Evolutionary conservation across 2,329 filamentous ascomycete species (phyloP).

Genomic region (Byssothecium circinans): DNA sequence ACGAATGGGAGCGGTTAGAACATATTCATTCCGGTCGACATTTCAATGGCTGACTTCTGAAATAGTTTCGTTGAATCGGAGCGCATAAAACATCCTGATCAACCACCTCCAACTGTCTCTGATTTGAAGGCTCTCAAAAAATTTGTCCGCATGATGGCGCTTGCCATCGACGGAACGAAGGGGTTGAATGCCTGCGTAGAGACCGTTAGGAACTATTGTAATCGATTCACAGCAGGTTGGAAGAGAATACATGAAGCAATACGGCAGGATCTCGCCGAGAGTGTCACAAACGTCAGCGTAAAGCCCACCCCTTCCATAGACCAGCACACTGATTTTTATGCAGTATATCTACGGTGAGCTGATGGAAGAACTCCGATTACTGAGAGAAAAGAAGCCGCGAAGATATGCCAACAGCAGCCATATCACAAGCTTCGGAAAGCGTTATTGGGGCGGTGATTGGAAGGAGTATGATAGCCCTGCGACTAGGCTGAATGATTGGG

Average conservation of each 20-base stretch:
- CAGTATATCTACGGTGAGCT: constrained; percentile 9
- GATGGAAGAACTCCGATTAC: constrained; percentile 6
- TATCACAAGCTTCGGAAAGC: constrained; percentile 5
- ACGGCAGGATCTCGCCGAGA: constrained; percentile 11
- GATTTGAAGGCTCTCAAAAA: constrained; percentile 9
- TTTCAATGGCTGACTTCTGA: too few relatives aligned
- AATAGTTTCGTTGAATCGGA: background rate
- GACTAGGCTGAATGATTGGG: constrained; percentile 15
- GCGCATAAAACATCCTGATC: constrained; percentile 2
- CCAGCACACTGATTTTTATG: background rate
- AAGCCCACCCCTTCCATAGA: background rate
- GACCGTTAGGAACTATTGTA: constrained; percentile 18
- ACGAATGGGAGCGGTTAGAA: constrained; percentile 5
- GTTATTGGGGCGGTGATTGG: constrained; percentile 7
- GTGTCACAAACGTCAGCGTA: constrained; percentile 6
- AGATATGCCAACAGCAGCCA: constrained; percentile 8
- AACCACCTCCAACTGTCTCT: constrained; percentile 5
- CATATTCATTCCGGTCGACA: constrained; percentile 1
- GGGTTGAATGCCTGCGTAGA: constrained; percentile 10
- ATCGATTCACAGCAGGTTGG: constrained; percentile 14
- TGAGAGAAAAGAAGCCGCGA: constrained; percentile 7
- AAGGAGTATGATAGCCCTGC: constrained; percentile 11
- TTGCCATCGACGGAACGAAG: constrained; percentile 3
- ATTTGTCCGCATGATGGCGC: constrained; percentile 5
- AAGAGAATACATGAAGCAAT: constrained; percentile 13